Percentiles rank a stretch among this genome's conserved stretches.
These are phyloP conservation scores for Trichosporon sp. DNA, from an alignment of 1,284 basidiomycete species.

Conservation along the genomic window DNA sequence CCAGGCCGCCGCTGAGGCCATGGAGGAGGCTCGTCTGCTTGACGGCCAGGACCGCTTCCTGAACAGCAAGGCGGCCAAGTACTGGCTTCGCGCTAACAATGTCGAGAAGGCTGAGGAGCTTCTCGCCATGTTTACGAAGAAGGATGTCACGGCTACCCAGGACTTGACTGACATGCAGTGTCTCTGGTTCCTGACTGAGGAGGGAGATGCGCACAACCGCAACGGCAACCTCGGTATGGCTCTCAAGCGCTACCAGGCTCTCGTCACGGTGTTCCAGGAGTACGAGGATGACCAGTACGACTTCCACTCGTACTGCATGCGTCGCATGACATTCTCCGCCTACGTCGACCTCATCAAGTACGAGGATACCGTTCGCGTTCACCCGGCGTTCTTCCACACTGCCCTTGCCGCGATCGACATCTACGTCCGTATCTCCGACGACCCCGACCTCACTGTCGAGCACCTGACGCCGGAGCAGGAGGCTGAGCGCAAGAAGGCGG, in stretches of 20 bases:
- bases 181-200: conserved; percentile 77
- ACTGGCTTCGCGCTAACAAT: conserved; percentile 74
- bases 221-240: conserved; percentile 69
- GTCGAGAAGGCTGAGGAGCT: conserved; percentile 66
- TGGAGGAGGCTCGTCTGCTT: conserved; percentile 76
- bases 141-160: conserved; percentile 64
- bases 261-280: conserved; percentile 71
- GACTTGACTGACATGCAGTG: conserved; percentile 98
- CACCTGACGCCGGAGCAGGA: conserved; percentile 43
- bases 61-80: conserved; percentile 92
- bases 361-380: conserved; percentile 71
- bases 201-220: conserved; percentile 66
- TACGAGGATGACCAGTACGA: conserved; percentile 96
- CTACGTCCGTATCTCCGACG: conserved; percentile 67
- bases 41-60: conserved; percentile 95
- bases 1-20: conserved; percentile 64
- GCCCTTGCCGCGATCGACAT: conserved; percentile 70
- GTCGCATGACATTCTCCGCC: conserved; percentile 79
- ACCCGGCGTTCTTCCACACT: conserved; percentile 70
- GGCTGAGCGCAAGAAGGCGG: conserved; percentile 56
- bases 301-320: conserved; percentile 91
- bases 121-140: conserved; percentile 84
- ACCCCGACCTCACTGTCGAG: conserved; percentile 57
- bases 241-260: conserved; percentile 75
- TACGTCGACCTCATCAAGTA: conserved; percentile 76